Percentiles rank a stretch among this genome's conserved stretches.
phyloP scores from a whole-genome alignment of 1,284 basidiomycete genomes.

The Calocybe gambosa region DNA sequence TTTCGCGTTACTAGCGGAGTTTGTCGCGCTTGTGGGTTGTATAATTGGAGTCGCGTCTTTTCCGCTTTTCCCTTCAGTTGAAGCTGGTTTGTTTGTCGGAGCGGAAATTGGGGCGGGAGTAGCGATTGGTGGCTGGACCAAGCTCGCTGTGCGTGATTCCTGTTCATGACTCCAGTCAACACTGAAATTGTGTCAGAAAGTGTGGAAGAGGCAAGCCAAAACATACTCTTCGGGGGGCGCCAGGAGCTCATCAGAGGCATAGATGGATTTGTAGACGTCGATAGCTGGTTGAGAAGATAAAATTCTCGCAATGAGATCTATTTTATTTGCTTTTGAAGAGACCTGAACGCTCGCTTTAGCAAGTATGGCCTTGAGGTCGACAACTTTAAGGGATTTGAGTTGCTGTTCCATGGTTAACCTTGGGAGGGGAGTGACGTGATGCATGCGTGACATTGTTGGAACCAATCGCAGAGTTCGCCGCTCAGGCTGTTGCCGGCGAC shows the following conservation, averaged over 20 bases:
- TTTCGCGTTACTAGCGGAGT: background rate
- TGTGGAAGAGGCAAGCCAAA: slow-evolving; percentile 1
- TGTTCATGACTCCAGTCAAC: slow-evolving; percentile 35
- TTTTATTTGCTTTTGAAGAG: slow-evolving; percentile 56
- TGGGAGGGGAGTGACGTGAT: slow-evolving; percentile 14
- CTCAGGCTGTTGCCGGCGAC: slow-evolving; percentile 29
- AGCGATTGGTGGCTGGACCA: background rate
- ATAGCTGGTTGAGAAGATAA: slow-evolving; percentile 45
- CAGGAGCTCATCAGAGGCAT: slow-evolving; percentile 26
- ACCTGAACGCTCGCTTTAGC: slow-evolving; percentile 40
- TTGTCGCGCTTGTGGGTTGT: background rate
- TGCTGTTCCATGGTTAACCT: slow-evolving; percentile 43
- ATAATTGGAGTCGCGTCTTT: background rate
- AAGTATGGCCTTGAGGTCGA: slow-evolving; percentile 62
- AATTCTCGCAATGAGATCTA: slow-evolving; percentile 60
- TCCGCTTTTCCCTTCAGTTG: background rate
- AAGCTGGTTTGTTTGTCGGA: too few species aligned
- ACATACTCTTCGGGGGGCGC: slow-evolving; percentile 43
- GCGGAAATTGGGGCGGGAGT: background rate
- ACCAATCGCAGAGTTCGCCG: slow-evolving; percentile 17
- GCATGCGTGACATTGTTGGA: slow-evolving; percentile 19
- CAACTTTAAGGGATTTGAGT: slow-evolving; percentile 63
- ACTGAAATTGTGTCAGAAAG: slow-evolving; percentile 17
- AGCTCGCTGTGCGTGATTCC: slow-evolving; percentile 1
- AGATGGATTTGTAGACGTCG: slow-evolving; percentile 36